Base-by-base conservation (phyloP, 2,329 filamentous ascomycete genomes). In the Knoxdaviesia capensis region DNA sequence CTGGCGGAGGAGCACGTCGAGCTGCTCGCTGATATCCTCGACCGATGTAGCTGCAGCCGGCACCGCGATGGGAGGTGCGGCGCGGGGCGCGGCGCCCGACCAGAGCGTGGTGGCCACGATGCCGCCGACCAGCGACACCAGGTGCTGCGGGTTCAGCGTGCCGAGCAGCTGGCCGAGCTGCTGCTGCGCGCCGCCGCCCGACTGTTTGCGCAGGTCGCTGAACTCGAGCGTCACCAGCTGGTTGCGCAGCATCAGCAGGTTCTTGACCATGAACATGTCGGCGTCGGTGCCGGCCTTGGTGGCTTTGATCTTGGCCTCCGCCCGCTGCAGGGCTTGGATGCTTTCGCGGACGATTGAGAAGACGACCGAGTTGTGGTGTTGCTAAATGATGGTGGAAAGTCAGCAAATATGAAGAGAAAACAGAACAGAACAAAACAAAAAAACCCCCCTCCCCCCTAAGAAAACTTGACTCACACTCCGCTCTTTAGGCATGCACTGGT, bases 221-320 rank as follows among this genome's bases (percentile, higher is more conserved):
- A 98, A 94, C 60, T 98, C 90, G 47, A 98, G 86, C 7, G 87
- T 87, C 30, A 98, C 77, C 41, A 98, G 81, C 56, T 94, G 84
- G 55, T 94, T 92, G 59, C 96, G 96, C 41, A 98, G 72, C 40
- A 94, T 79, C 40, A 98, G 78, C 2, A 98, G 70, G 55, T 98
- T 94, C 51, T 88, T 90, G 51, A 98, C 79, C 53, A 94, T 77
- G 59, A 98, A 98, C 5, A 98, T 69, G 50, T 94, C 82, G 0
- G 81, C 73, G 54, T 96, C 86, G 6, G 78, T 55, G 28, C 69
- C 65, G 43, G 59, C 53, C 48, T 65, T 68, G 47, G 73, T 74
- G 34, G 69, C 69, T 43, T 75, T 71, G 49, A 93, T 79, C 46
- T 73, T 72, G 5, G 69, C 63, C 49, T 86, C 81, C 31, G 85